Evolutionary conservation across 2,329 filamentous ascomycete species (phyloP).

Genomic region (Fusarium sp.): DNA sequence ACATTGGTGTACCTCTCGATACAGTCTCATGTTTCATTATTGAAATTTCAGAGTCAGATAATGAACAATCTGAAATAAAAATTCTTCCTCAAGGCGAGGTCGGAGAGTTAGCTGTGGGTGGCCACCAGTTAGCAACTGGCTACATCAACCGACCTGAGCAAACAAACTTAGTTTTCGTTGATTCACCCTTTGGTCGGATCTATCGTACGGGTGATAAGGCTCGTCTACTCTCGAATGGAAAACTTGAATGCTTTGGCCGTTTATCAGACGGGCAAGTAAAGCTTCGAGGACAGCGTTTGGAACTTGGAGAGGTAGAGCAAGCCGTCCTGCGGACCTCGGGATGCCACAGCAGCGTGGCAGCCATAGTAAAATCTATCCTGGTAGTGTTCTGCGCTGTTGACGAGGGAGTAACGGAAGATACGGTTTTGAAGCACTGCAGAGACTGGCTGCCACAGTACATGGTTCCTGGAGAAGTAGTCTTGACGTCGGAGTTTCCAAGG

Average conservation of each 20-base stretch:
- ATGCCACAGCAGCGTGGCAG: conserved; percentile 75
- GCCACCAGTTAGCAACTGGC: conserved; percentile 80
- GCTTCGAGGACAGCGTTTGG: conserved; percentile 84
- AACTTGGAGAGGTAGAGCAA: conserved; percentile 83
- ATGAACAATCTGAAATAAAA: conserved; percentile 54
- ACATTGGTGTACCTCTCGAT: conserved; percentile 82
- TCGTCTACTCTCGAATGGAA: conserved; percentile 73
- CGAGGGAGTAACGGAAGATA: conserved; percentile 48
- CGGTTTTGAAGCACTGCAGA: conserved; percentile 71
- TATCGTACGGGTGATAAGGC: conserved; percentile 92
- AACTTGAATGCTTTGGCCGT: conserved; percentile 85
- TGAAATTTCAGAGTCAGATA: conserved; percentile 55
- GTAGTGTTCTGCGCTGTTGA: conserved; percentile 79
- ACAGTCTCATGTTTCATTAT: conserved; percentile 85
- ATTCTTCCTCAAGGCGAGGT: conserved; percentile 75
- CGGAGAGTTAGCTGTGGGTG: conserved; percentile 86
- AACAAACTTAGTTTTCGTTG: conserved; percentile 78
- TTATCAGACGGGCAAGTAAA: conserved; percentile 87
- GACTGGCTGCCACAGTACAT: conserved; percentile 86
- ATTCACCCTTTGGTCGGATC: conserved; percentile 74
- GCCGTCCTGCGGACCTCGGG: conserved; percentile 71
- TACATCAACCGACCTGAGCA: conserved; percentile 87
- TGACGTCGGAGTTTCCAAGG: conserved; percentile 75
- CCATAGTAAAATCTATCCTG: conserved; percentile 76
- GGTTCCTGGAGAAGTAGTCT: conserved; percentile 80